Conservation (phyloP, 164 flowering plant genomes). For the Vitis rotundifolia region DNA sequence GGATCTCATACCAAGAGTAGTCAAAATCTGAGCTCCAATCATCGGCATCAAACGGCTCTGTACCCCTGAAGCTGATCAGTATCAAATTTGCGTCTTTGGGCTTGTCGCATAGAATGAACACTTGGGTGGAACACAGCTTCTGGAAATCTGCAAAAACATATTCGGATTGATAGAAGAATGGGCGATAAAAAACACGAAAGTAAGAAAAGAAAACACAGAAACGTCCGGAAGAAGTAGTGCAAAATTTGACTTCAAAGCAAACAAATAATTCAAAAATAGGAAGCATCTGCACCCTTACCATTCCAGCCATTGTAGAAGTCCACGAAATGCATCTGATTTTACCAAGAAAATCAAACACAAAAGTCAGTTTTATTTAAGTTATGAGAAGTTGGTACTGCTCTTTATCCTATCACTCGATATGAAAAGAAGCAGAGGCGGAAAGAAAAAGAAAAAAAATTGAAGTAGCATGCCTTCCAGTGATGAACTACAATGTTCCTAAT, state of each 20-base stretch:
- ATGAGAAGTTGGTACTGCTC: not conserved
- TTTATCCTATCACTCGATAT: not conserved
- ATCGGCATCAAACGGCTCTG: slow-evolving; percentile 78
- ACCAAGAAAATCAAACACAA: not conserved
- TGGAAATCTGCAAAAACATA: slow-evolving; percentile 42
- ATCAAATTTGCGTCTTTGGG: slow-evolving; percentile 63
- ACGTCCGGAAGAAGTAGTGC: not conserved
- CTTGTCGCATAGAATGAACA: slow-evolving; percentile 58
- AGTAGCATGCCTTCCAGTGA: slow-evolving; percentile 80
- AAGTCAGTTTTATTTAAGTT: not conserved
- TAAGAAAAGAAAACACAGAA: not conserved
- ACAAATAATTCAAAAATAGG: not conserved
- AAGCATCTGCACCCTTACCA: slow-evolving; percentile 37
- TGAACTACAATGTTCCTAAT: slow-evolving; percentile 49
- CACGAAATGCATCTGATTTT: slow-evolving; percentile 78
- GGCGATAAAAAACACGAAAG: not conserved
- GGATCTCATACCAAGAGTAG: slow-evolving; percentile 80
- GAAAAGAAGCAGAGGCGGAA: not conserved
- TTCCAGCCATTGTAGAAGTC: slow-evolving; percentile 77
- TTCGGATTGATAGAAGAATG: too few species aligned
- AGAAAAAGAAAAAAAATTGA: not conserved
- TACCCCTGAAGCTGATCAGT: slow-evolving; percentile 77
- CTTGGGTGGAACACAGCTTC: slow-evolving; percentile 61
- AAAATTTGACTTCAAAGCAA: not conserved
- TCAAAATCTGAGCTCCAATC: slow-evolving; percentile 85